Base-by-base conservation (phyloP, 225 moss, liverwort and hornwort genomes). In the Pseudoscleropodium purum region DNA sequence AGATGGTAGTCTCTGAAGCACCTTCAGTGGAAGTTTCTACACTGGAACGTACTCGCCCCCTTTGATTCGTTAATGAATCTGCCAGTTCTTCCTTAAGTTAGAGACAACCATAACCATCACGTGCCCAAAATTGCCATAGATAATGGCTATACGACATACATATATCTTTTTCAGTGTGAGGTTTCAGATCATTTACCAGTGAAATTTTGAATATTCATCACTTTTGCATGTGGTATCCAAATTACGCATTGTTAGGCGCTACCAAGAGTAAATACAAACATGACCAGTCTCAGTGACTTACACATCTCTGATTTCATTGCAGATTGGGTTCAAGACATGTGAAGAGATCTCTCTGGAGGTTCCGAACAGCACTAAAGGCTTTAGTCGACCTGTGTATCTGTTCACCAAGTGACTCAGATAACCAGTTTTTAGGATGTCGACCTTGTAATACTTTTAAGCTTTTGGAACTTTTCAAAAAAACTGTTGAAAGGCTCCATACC, bases 311-410 rank as follows among this genome's bases (percentile, higher is more conserved):
- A 79, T 74, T 11, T 80, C 7, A 64, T 85, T 85, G 93, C 96
- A 98, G 98, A 95, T 98, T 86, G 98, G 98, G 85, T 98, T 97
- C 91, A 96, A 93, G 88, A 95, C 97, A 62, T 95, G 94, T 63
- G 91, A 92, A 61, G 91, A 97, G 88, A 89, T 98, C 36, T 95
- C 94, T 60, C 88, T 81, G 57, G 87, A 94, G 56, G 96, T 97
- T 72, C 97, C 98, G 15, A 89, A 94, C 51, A 96, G 95, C 89
- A 92, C 86, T 10, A 69, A 91, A 87, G 98, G 98, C 61, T 97
- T 98, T 85, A 91, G 94, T 88, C 94, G 98, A 52, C 93, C 96
- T 47, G 88, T 98, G 6, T 97, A 91, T 91, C 87, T 96, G 81
- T 98, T 94, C 87, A 83, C 90, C 34, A 98, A 98, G 88, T 98